phyloP scores from a whole-genome alignment of 192 early-diverging fungal species.

The Entrophospora sp. region DNA sequence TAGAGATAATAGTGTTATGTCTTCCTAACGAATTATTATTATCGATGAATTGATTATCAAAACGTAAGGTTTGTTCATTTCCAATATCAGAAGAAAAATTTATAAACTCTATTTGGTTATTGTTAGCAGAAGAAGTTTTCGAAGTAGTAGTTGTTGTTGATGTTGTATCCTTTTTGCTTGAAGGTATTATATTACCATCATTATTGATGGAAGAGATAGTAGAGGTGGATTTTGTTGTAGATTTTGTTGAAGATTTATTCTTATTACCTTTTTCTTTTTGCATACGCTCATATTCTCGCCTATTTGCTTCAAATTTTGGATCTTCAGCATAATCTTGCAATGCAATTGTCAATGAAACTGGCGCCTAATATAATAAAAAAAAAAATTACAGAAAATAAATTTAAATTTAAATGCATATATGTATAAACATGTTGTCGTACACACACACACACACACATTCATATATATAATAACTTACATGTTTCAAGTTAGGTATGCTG shows the following conservation, averaged over 20 bases:
- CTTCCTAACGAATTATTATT: too few species aligned
- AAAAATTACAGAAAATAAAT: neutral
- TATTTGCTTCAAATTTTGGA: constrained; percentile 62
- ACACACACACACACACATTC: neutral
- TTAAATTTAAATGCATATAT: too few species aligned
- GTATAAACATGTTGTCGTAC: neutral
- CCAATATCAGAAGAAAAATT: constrained; percentile 37
- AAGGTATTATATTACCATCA: too few species aligned
- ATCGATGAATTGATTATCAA: constrained; percentile 23
- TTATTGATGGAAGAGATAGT: neutral
- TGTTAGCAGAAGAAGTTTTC: constrained; percentile 23
- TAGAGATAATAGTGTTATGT: neutral
- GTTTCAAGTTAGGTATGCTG: constrained; percentile 64
- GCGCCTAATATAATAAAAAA: constrained; percentile 36
- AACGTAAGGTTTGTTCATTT: constrained; percentile 30
- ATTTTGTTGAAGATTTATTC: too few species aligned
- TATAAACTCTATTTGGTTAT: constrained; percentile 32
- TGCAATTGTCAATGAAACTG: constrained; percentile 51
- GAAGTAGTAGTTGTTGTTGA: neutral
- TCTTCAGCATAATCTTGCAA: constrained; percentile 59
- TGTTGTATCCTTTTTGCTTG: neutral
- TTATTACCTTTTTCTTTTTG: constrained; percentile 9
- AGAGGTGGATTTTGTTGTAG: neutral
- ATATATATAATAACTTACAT: constrained; percentile 38
- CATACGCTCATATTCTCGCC: constrained; percentile 34